These are phyloP conservation scores for Phytophthora foliorum DNA, from an alignment of 352 stramenopile genomes.

Conservation along the genomic window DNA sequence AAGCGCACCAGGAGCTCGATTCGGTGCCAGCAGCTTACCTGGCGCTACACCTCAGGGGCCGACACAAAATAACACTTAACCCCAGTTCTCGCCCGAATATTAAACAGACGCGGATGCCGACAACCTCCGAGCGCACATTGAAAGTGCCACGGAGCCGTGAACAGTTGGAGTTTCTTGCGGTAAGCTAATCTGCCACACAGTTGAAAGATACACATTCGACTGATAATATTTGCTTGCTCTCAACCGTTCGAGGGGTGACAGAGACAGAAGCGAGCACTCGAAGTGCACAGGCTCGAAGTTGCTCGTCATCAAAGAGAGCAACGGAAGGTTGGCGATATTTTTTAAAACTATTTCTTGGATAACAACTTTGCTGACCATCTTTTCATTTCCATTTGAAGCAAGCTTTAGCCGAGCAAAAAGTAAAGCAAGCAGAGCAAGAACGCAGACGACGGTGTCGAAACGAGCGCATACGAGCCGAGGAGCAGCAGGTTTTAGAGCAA, in stretches of 20 bases:
- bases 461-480: constrained; percentile 58
- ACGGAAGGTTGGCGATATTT: constrained; percentile 38
- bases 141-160: constrained; percentile 51
- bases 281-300: constrained; percentile 54
- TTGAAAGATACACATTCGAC: constrained; percentile 1
- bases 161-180: constrained; percentile 60
- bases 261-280: constrained; percentile 61
- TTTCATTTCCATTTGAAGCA: constrained; percentile 26
- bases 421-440: constrained; percentile 55
- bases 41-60: constrained; percentile 7
- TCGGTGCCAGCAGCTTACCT: not conserved
- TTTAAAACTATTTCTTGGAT: not conserved
- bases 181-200: constrained; percentile 15
- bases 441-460: constrained; percentile 42
- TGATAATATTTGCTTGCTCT: constrained; percentile 11
- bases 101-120: not conserved
- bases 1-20: not conserved
- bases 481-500: constrained; percentile 44
- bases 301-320: constrained; percentile 65
- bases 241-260: constrained; percentile 11
- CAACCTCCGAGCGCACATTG: constrained; percentile 10
- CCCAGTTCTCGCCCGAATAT: not conserved
- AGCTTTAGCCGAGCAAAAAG: constrained; percentile 52
- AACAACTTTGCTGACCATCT: not conserved
- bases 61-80: not conserved